Conservation (phyloP, 306 rosid species). For the Fragaria iinumae region DNA sequence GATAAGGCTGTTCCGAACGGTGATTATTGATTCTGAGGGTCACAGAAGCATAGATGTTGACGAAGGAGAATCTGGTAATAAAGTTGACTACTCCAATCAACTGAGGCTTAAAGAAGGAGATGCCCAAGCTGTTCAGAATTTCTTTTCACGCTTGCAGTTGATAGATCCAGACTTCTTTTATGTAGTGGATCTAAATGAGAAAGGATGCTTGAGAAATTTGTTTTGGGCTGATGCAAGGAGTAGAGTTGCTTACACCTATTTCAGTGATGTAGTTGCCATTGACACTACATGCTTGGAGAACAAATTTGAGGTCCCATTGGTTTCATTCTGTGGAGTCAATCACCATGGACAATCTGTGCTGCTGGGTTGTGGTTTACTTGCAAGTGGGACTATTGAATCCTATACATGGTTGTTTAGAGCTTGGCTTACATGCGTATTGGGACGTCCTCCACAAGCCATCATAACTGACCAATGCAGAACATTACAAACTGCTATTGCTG, state of each 20-base stretch:
- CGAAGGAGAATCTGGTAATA: constrained; percentile 32
- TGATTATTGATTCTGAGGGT: constrained; percentile 49
- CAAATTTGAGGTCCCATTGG: constrained; percentile 57
- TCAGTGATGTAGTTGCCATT: constrained; percentile 53
- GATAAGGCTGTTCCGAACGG: constrained; percentile 51
- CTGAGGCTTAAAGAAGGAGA: constrained; percentile 61
- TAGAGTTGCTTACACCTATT: constrained; percentile 49
- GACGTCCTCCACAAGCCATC: constrained; percentile 72
- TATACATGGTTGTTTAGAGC: constrained; percentile 73
- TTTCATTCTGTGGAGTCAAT: constrained; percentile 60
- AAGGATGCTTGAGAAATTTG: not conserved
- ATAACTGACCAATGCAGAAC: constrained; percentile 41
- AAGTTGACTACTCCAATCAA: constrained; percentile 39
- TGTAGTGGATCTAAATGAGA: not conserved
- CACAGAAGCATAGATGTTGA: constrained; percentile 37
- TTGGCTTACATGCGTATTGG: constrained; percentile 64
- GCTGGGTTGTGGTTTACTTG: constrained; percentile 73
- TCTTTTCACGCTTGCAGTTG: constrained; percentile 44
- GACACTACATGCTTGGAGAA: constrained; percentile 51
- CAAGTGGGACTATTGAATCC: constrained; percentile 54
- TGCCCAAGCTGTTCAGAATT: constrained; percentile 51
- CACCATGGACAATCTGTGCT: constrained; percentile 65
- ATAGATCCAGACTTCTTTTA: constrained; percentile 36
- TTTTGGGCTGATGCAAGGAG: not conserved
- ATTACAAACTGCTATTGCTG: constrained; percentile 53